Conservation (phyloP, 2,329 filamentous ascomycete species). For the Alternaria solani region DNA sequence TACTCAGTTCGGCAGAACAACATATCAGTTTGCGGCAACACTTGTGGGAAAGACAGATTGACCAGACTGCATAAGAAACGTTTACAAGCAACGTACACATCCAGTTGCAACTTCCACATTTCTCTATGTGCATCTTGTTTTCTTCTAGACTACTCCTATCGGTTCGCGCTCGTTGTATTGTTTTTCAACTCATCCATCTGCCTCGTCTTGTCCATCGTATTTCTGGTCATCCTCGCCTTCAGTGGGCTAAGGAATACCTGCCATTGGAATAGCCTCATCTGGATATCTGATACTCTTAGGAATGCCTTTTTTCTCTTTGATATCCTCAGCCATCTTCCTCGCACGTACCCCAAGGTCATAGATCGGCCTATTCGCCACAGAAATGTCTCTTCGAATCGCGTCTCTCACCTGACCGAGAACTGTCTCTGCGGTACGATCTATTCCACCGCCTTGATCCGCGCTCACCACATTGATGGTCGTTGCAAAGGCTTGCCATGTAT, state of each 20-base stretch:
- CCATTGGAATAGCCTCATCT: neutral
- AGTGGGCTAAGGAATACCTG: neutral
- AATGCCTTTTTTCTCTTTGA: neutral
- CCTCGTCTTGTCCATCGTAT: neutral
- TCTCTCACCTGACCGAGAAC: neutral
- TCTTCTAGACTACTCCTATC: no score
- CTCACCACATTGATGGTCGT: neutral
- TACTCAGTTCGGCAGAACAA: no score
- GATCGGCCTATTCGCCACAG: neutral
- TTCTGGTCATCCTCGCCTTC: neutral
- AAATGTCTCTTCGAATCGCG: neutral
- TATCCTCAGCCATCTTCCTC: neutral
- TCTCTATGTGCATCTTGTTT: no score
- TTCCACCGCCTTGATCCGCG: neutral
- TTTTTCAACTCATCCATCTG: neutral
- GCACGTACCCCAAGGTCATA: neutral
- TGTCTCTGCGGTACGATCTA: neutral
- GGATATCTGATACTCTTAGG: neutral
- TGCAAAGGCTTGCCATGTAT: neutral
- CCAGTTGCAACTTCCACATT: no score
- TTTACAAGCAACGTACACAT: no score
- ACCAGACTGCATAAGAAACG: no score
- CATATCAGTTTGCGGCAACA: no score
- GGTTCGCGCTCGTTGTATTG: no score
- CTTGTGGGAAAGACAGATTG: no score